A percentile compares a stretch with the other conserved stretches of the same genome.
phyloP scores from a whole-genome alignment of 2,329 filamentous ascomycete genomes.

The Fusarium multiceps region DNA sequence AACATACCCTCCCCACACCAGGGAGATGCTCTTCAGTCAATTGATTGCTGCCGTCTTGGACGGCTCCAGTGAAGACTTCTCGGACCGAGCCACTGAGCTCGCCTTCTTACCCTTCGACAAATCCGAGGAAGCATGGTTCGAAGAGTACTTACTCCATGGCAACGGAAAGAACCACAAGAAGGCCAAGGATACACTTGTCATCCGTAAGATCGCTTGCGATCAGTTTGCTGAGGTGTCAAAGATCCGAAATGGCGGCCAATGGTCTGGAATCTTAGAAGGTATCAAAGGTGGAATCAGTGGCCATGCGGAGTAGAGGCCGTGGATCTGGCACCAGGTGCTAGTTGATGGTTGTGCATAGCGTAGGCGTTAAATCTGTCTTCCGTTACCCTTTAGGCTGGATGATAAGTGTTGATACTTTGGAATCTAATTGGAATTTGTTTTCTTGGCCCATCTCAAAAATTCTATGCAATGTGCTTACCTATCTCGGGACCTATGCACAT shows the following conservation, averaged over 20 bases:
- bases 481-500: not conserved
- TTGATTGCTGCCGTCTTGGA: slow-evolving; percentile 70
- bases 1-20: slow-evolving; percentile 69
- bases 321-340: not conserved
- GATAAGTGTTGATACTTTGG: not conserved
- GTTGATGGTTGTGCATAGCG: slow-evolving; percentile 39
- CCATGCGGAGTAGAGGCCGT: slow-evolving; percentile 42
- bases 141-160: slow-evolving; percentile 72
- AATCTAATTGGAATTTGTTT: not conserved
- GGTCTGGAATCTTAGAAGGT: slow-evolving; percentile 63
- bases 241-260: slow-evolving; percentile 57
- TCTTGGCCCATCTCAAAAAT: not conserved
- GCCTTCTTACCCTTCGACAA: slow-evolving; percentile 77
- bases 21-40: slow-evolving; percentile 73
- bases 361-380: slow-evolving; percentile 26
- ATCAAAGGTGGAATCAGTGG: slow-evolving; percentile 59
- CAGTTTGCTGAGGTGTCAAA: slow-evolving; percentile 62
- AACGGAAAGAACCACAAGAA: slow-evolving; percentile 72
- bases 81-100: slow-evolving; percentile 73
- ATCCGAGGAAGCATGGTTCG: slow-evolving; percentile 79
- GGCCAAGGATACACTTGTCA: slow-evolving; percentile 78
- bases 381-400: not conserved
- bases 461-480: too few species aligned
- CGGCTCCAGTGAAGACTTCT: slow-evolving; percentile 54
- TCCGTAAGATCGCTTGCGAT: slow-evolving; percentile 77